phyloP scores from a whole-genome alignment of 331 rosid genomes.

The Dryas integrifolia region DNA sequence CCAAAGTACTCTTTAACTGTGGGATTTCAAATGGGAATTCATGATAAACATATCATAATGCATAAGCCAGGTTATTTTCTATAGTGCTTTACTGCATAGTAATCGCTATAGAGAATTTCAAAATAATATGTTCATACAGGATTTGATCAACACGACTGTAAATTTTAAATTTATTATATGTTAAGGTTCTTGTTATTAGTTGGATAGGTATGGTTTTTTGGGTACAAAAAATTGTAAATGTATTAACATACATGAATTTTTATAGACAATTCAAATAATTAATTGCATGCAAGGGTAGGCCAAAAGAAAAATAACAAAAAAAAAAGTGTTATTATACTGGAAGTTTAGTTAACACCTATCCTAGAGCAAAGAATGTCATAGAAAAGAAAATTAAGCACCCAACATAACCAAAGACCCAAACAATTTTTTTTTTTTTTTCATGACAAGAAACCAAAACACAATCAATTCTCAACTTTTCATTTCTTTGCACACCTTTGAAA shows the following conservation, averaged over 20 bases:
- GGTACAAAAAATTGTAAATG: neutral
- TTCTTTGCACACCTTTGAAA: conserved; percentile 72
- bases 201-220: too few species aligned
- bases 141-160: neutral
- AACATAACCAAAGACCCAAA: too few species aligned
- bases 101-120: neutral
- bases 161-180: neutral
- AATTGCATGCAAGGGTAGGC: conserved; percentile 2
- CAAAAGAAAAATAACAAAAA: neutral
- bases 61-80: neutral
- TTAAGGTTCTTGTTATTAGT: too few species aligned
- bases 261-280: neutral
- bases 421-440: too few species aligned
- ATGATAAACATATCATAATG: neutral
- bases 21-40: neutral
- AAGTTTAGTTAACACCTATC: neutral
- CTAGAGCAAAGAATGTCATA: neutral
- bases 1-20: conserved; percentile 14
- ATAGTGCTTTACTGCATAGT: neutral
- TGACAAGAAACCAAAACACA: neutral
- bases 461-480: conserved; percentile 13
- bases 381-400: too few species aligned
- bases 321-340: neutral
- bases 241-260: neutral
- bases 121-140: neutral